These are phyloP conservation scores for Beauveria asiatica DNA, from an alignment of 2,329 filamentous ascomycete species.

Conservation along the genomic window DNA sequence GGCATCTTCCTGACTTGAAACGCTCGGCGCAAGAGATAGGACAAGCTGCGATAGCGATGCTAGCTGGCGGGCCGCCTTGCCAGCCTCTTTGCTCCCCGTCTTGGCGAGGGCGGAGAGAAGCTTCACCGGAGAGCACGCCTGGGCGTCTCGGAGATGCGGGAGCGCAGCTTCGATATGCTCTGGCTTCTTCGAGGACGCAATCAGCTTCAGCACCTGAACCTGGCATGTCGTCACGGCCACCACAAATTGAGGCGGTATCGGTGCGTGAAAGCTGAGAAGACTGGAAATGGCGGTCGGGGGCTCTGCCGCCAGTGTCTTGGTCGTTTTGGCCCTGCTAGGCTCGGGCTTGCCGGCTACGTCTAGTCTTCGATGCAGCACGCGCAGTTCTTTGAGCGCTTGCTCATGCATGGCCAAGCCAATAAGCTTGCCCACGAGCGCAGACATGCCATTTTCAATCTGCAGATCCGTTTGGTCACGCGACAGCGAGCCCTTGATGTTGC, in stretches of 20 bases:
- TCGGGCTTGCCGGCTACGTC: conserved; percentile 27
- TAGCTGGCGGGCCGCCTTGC: conserved; percentile 56
- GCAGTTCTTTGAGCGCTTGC: conserved; percentile 61
- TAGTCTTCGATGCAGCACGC: conserved; percentile 55
- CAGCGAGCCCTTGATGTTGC: conserved; percentile 46
- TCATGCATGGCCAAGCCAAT: conserved; percentile 55
- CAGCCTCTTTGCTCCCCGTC: conserved; percentile 34
- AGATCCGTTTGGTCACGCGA: conserved; percentile 49
- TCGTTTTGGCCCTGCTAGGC: conserved; percentile 16
- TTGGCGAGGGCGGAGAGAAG: conserved; percentile 43
- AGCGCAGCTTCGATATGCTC: conserved; percentile 49
- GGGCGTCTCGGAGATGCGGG: conserved; percentile 43
- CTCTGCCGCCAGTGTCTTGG: conserved; percentile 24
- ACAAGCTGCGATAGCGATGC: conserved; percentile 58
- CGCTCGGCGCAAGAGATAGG: conserved; percentile 56
- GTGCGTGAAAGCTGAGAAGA: conserved; percentile 52
- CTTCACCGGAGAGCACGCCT: conserved; percentile 48
- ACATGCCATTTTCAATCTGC: conserved; percentile 67
- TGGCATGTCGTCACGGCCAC: conserved; percentile 55
- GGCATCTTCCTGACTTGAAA: conserved; percentile 55
- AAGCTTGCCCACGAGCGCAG: conserved; percentile 58
- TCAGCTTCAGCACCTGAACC: conserved; percentile 53
- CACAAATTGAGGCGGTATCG: conserved; percentile 36
- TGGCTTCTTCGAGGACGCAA: conserved; percentile 52
- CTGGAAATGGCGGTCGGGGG: conserved; percentile 37